Conservation (phyloP, 2,329 filamentous ascomycete species). For the Epichloe typhina region DNA sequence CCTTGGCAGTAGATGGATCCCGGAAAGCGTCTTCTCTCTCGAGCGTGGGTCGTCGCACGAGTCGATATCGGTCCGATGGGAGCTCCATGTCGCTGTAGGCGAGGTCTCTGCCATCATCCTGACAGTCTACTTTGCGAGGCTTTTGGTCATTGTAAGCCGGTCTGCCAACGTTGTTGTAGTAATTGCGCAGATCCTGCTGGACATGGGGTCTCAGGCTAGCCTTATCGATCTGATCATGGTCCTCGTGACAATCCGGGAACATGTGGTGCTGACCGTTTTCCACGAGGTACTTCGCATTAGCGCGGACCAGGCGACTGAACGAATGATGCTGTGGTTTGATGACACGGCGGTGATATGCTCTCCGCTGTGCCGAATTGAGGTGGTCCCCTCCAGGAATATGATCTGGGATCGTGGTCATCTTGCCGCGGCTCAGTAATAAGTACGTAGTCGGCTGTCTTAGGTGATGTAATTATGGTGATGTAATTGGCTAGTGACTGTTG, state of each 20-base stretch:
- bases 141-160: background rate
- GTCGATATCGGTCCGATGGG: constrained; percentile 22
- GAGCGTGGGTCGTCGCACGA: constrained; percentile 26
- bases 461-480: background rate
- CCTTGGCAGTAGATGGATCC: constrained; percentile 25
- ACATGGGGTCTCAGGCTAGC: constrained; percentile 7
- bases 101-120: constrained; percentile 22
- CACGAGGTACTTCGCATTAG: constrained; percentile 18
- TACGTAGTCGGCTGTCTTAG: background rate
- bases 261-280: constrained; percentile 7
- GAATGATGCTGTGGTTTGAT: constrained; percentile 3
- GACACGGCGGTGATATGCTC: constrained; percentile 1
- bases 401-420: background rate
- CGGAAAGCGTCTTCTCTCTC: constrained; percentile 35
- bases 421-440: background rate
- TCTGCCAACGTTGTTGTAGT: constrained; percentile 1
- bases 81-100: constrained; percentile 22
- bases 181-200: constrained; percentile 4
- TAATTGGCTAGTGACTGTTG: too few species aligned
- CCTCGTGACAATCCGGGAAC: constrained; percentile 3
- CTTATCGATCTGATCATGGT: constrained; percentile 11
- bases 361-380: background rate
- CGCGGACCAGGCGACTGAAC: constrained; percentile 17
- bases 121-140: constrained; percentile 6
- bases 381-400: background rate